Base-by-base conservation (phyloP, 2,329 filamentous ascomycete species). In the Zalaria sp. region DNA sequence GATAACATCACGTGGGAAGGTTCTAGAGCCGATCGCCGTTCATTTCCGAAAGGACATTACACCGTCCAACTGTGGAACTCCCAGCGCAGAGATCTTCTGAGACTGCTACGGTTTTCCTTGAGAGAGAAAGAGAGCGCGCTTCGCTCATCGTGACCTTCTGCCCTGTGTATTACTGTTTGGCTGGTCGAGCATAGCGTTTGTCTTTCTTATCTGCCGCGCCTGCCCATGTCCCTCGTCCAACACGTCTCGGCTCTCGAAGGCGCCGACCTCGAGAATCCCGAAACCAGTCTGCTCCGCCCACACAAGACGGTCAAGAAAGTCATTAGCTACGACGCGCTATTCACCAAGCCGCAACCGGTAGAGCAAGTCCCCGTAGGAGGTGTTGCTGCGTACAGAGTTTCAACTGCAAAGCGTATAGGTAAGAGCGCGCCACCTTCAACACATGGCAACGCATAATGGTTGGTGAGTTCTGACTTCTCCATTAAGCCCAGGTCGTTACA, bases 401-500 rank as follows among this genome's bases (percentile, higher is more conserved):
- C 67, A 3, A 57, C 54, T 4, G 40, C 47, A 6, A 61, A 49
- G 42, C 44, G 56, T 45, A 35, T 57, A 25, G 54, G 55, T 58
- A 57, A 38, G 53, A 49, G 7, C 29, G 5, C 9, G 11, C 4
- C 32, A 11, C 27, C 26, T 36, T 37, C 9, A 18, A 18, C 18
- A 18, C 18, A 18, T 18, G 18, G 18, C 18, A 18, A 18, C 18
- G 18, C 18, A 18, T 18, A 18, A 2, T 18, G 18, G 18, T 7
- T 35, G 18, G 25, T 25, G 3, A 36, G 8, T 35, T 27, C 42
- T 46, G 40, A 48, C 36, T 37, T 25, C 6, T 37, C 7, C 29
- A 43, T 51, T 9, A 25, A 85, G 81, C 73, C 11, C 84, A 89
- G 63, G 75, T 88, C 6, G 60, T 64, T 31, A 65, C 75, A 38